Evolutionary conservation across 495 filamentous ascomycete genomes (phyloP).

Genomic region (Penicillium lividum): DNA sequence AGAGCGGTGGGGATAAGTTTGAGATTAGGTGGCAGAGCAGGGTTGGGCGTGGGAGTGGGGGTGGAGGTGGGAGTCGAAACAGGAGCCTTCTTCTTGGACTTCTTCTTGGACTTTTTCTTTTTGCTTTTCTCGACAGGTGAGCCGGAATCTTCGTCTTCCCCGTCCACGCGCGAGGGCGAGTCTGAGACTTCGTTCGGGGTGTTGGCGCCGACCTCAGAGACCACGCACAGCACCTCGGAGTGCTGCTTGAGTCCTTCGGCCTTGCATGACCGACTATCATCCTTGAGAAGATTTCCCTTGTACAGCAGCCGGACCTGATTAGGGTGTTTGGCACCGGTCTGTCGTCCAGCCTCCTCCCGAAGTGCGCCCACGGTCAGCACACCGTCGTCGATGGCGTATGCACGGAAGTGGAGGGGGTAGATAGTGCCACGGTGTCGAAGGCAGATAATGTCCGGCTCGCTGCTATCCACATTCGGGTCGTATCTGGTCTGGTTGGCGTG

Average conservation of each 20-base stretch:
- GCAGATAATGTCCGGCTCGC: slow-evolving; percentile 75
- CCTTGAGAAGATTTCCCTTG: slow-evolving; percentile 75
- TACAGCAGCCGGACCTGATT: slow-evolving; percentile 73
- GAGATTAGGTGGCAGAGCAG: slow-evolving; percentile 40
- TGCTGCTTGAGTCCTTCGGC: slow-evolving; percentile 79
- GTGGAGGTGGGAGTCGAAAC: slow-evolving; percentile 17
- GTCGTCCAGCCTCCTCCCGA: slow-evolving; percentile 61
- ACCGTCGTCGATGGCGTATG: slow-evolving; percentile 80
- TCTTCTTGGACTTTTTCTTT: slow-evolving; percentile 41
- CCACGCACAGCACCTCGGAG: slow-evolving; percentile 69
- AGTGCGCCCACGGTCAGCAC: slow-evolving; percentile 68
- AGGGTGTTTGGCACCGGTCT: slow-evolving; percentile 61
- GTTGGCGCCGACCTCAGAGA: slow-evolving; percentile 55
- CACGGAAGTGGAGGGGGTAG: slow-evolving; percentile 77
- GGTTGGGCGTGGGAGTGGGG: slow-evolving; percentile 28
- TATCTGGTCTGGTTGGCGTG: slow-evolving; percentile 27
- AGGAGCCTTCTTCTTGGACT: slow-evolving; percentile 42
- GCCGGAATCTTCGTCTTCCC: slow-evolving; percentile 32
- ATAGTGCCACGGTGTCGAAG: slow-evolving; percentile 68
- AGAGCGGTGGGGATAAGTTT: slow-evolving; percentile 46
- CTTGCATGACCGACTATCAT: slow-evolving; percentile 62
- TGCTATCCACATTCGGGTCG: slow-evolving; percentile 32
- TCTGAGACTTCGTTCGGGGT: slow-evolving; percentile 50
- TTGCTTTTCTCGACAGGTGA: slow-evolving; percentile 33
- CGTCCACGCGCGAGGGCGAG: slow-evolving; percentile 25